phyloP scores from a whole-genome alignment of 2,329 filamentous ascomycete species.

The Fusarium sp. region DNA sequence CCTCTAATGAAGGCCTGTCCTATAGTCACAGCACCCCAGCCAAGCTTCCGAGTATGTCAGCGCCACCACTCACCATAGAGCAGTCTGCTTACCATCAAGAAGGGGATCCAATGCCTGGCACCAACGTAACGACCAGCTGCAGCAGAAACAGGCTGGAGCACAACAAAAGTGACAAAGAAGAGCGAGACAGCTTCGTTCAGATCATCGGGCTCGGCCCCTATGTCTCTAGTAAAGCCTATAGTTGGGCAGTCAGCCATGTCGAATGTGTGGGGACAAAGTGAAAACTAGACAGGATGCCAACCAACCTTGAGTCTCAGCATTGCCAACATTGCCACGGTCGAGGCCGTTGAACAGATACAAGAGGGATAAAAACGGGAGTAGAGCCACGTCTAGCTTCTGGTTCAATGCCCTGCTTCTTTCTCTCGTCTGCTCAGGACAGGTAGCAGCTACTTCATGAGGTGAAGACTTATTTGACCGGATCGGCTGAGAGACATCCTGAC shows the following conservation, averaged over 20 bases:
- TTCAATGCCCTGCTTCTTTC: conserved; percentile 44
- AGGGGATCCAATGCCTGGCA: conserved; percentile 44
- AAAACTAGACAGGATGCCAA: neutral
- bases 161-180: conserved; percentile 46
- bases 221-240: conserved; percentile 44
- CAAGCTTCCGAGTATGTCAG: conserved; percentile 36
- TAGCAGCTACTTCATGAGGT: conserved; percentile 10
- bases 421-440: conserved; percentile 11
- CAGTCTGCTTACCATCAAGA: conserved; percentile 40
- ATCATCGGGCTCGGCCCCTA: conserved; percentile 43
- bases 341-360: conserved; percentile 56
- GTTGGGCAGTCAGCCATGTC: neutral
- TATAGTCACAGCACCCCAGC: conserved; percentile 45
- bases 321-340: conserved; percentile 56
- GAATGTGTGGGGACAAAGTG: neutral
- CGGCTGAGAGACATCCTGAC: conserved; percentile 8
- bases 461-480: conserved; percentile 15
- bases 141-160: conserved; percentile 43
- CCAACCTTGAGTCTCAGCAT: conserved; percentile 53
- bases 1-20: conserved; percentile 43
- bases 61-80: neutral
- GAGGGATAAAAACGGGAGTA: conserved; percentile 53
- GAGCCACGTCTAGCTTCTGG: conserved; percentile 51
- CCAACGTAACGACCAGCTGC: conserved; percentile 44
- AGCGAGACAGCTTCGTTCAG: conserved; percentile 45